Evolutionary conservation across 2,329 filamentous ascomycete species (phyloP).

Genomic region (Plenodomus biglobosus): DNA sequence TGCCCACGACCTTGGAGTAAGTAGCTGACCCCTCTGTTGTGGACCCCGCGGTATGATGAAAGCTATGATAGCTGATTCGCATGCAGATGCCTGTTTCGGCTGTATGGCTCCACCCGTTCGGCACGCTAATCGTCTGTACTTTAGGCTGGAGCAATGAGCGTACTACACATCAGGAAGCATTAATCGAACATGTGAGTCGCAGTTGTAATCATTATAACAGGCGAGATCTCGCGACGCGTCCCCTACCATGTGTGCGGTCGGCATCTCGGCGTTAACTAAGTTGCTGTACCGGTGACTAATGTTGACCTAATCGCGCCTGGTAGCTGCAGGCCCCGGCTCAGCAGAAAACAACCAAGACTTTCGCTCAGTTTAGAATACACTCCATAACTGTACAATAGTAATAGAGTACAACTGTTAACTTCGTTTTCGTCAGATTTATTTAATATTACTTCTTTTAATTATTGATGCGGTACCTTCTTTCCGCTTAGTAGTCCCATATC

Average conservation of each 20-base stretch:
- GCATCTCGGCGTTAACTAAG: not conserved
- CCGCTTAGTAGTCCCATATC: too few relatives aligned
- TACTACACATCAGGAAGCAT: not conserved
- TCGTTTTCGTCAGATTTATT: too few relatives aligned
- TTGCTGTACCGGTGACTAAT: too few relatives aligned
- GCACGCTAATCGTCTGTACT: constrained; percentile 12
- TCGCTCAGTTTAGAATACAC: too few relatives aligned
- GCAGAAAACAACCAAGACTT: not conserved
- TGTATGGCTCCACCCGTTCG: constrained; percentile 8
- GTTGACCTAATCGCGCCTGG: constrained; percentile 1
- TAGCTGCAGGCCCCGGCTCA: not conserved
- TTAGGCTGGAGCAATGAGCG: not conserved
- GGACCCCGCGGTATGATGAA: constrained; percentile 30
- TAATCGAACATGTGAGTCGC: constrained; percentile 2
- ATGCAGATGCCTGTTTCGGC: constrained; percentile 30
- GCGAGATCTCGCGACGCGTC: not conserved
- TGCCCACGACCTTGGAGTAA: constrained; percentile 3
- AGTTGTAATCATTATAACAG: not conserved
- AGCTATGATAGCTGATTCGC: constrained; percentile 21
- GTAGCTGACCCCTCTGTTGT: constrained; percentile 7
- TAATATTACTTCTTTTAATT: too few relatives aligned
- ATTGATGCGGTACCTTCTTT: too few relatives aligned
- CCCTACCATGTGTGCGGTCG: not conserved
- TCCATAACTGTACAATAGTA: too few relatives aligned
- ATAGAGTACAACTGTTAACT: too few relatives aligned